Percentiles rank a stretch among this genome's conserved stretches.
phyloP scores from a whole-genome alignment of 139 green algal genomes.

The Microglena sp. region DNA sequence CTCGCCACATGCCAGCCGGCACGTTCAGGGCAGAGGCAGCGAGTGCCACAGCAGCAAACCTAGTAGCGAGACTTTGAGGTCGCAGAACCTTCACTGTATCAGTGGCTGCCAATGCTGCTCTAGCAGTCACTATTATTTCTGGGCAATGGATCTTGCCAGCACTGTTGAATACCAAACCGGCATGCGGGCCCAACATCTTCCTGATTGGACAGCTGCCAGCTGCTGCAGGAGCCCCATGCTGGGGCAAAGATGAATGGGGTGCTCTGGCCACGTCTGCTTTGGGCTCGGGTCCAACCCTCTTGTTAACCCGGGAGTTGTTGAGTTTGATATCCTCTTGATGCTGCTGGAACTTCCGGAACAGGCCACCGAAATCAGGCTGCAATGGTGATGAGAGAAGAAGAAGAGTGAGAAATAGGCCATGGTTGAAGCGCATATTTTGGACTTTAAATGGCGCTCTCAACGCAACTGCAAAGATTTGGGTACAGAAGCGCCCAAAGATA shows the following conservation, averaged over 20 bases:
- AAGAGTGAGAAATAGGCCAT: neutral
- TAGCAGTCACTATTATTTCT: conserved; percentile 52
- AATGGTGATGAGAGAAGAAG: neutral
- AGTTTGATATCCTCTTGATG: neutral
- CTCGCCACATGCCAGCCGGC: conserved; percentile 64
- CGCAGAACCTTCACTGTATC: conserved; percentile 59
- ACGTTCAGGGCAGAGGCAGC: conserved; percentile 57
- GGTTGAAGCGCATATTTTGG: too few species aligned
- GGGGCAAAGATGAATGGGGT: neutral
- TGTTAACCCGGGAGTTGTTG: neutral
- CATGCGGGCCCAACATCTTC: conserved; percentile 32
- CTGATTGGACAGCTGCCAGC: conserved; percentile 36
- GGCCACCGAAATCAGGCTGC: conserved; percentile 22
- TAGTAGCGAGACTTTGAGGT: conserved; percentile 45
- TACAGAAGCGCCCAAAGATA: neutral
- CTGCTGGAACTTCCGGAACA: conserved; percentile 11
- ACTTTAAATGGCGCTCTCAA: neutral
- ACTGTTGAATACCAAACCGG: conserved; percentile 31
- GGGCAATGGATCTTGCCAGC: conserved; percentile 56
- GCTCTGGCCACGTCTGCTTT: neutral
- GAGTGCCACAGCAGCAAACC: conserved; percentile 41
- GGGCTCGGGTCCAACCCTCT: neutral
- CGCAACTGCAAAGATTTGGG: neutral
- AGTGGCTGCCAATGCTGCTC: conserved; percentile 53
- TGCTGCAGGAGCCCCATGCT: too few species aligned